Conservation (phyloP, 306 rosid species). For the Purshia tridentata region DNA sequence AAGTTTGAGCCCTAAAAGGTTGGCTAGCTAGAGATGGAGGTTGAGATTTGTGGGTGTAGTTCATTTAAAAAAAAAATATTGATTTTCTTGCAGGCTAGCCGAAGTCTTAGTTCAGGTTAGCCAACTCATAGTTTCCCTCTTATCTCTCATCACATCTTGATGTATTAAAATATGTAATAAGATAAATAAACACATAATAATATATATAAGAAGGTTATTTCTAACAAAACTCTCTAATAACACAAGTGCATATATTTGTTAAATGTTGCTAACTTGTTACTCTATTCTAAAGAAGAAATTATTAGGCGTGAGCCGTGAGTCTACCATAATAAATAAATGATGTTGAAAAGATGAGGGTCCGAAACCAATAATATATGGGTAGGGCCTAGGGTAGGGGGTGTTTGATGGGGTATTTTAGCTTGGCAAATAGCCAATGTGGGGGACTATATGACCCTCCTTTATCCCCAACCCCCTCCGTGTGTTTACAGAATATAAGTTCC, state of each 20-base stretch:
- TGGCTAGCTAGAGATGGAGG: too few relatives aligned
- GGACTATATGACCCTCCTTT: constrained; percentile 50
- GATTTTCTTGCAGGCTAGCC: too few relatives aligned
- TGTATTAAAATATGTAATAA: too few relatives aligned
- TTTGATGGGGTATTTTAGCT: constrained; percentile 1
- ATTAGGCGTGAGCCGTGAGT: not conserved
- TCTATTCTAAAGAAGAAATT: not conserved
- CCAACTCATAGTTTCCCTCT: too few relatives aligned
- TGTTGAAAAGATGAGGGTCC: not conserved
- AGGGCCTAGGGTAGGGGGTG: not conserved
- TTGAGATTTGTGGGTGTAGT: too few relatives aligned
- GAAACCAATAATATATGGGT: not conserved
- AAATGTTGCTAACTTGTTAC: not conserved
- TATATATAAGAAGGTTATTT: too few relatives aligned
- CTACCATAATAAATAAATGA: not conserved
- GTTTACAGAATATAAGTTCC: constrained; percentile 28
- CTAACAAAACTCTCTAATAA: too few relatives aligned
- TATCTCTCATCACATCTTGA: too few relatives aligned
- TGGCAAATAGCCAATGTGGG: constrained; percentile 35
- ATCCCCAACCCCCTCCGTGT: constrained; percentile 32
- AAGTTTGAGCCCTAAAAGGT: too few relatives aligned
- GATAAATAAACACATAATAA: too few relatives aligned
- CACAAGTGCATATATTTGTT: not conserved
- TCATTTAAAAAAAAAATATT: too few relatives aligned
- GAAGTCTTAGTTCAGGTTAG: too few relatives aligned